Percentiles rank a stretch among this genome's conserved stretches.
Evolutionary conservation across 257 asterid genomes (phyloP).

Genomic region (Scutellaria barbata): DNA sequence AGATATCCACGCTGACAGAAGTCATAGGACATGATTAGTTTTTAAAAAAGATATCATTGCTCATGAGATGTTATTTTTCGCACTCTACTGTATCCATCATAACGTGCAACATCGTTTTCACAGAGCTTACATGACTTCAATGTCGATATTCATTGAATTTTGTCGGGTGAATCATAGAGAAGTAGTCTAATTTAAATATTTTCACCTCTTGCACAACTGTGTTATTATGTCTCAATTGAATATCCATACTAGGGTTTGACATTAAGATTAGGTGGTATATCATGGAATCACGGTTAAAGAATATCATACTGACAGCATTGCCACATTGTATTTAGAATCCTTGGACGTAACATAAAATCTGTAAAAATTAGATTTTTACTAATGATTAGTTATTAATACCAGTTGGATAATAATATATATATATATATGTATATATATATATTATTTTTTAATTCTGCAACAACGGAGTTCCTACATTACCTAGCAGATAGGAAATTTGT

Average conservation of each 20-base stretch:
- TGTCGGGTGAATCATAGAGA: slow-evolving; percentile 1
- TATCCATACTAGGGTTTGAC: too few relatives aligned
- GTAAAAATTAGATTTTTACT: slow-evolving; percentile 1
- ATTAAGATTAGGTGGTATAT: neutral
- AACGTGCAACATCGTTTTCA: slow-evolving; percentile 14
- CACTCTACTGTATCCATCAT: slow-evolving; percentile 4
- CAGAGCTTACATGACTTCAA: neutral
- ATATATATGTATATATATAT: too few relatives aligned
- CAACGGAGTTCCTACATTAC: too few relatives aligned
- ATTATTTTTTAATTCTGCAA: too few relatives aligned
- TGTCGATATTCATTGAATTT: neutral
- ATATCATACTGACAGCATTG: neutral
- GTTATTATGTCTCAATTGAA: slow-evolving; percentile 3
- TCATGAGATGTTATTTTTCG: neutral
- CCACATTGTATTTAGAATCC: neutral
- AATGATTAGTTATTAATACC: neutral
- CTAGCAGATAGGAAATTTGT: too few relatives aligned
- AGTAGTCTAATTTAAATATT: neutral
- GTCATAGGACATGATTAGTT: neutral
- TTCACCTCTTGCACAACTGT: slow-evolving; percentile 1
- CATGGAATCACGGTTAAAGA: neutral
- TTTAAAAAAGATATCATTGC: neutral
- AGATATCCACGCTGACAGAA: neutral
- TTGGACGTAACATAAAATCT: neutral
- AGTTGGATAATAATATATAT: neutral